Conservation (phyloP, 306 rosid species). For the Dryas octopetala region DNA sequence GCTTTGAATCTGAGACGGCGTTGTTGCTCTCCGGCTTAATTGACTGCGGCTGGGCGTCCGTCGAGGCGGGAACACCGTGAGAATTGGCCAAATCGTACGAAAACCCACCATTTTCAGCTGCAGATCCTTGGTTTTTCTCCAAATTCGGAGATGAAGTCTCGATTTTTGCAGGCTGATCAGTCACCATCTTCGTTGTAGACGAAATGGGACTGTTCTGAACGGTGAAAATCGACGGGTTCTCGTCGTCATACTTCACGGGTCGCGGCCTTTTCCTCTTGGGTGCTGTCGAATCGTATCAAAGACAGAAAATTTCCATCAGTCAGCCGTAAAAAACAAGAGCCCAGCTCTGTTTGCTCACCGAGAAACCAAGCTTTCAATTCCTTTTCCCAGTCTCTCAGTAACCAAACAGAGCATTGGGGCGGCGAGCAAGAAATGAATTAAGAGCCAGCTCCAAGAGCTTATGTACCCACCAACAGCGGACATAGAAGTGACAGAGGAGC, state of each 20-base stretch:
- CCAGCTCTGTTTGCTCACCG: conserved; percentile 7
- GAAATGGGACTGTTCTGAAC: conserved; percentile 55
- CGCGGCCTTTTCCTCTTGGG: conserved; percentile 94
- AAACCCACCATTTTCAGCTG: conserved; percentile 46
- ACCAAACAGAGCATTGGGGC: conserved; percentile 23
- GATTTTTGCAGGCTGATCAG: conserved; percentile 50
- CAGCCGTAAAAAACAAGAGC: not conserved
- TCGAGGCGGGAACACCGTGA: conserved; percentile 19
- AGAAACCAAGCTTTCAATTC: conserved; percentile 25
- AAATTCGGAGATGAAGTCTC: conserved; percentile 47
- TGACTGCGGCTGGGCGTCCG: conserved; percentile 48
- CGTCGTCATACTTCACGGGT: conserved; percentile 67
- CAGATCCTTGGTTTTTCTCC: conserved; percentile 59
- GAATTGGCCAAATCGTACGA: conserved; percentile 30
- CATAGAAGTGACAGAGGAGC: conserved; percentile 43
- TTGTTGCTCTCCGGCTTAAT: conserved; percentile 52
- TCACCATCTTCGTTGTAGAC: conserved; percentile 34
- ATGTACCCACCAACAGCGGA: conserved; percentile 70
- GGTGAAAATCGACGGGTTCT: conserved; percentile 40
- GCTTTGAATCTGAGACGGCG: conserved; percentile 39
- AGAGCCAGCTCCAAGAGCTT: conserved; percentile 11
- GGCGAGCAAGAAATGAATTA: conserved; percentile 4
- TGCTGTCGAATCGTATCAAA: conserved; percentile 41
- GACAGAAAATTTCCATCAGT: conserved; percentile 7
- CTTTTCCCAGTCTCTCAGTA: conserved; percentile 21